Conservation (phyloP, 768 basidiomycete species). For the Hygrophorus pudorinus region DNA sequence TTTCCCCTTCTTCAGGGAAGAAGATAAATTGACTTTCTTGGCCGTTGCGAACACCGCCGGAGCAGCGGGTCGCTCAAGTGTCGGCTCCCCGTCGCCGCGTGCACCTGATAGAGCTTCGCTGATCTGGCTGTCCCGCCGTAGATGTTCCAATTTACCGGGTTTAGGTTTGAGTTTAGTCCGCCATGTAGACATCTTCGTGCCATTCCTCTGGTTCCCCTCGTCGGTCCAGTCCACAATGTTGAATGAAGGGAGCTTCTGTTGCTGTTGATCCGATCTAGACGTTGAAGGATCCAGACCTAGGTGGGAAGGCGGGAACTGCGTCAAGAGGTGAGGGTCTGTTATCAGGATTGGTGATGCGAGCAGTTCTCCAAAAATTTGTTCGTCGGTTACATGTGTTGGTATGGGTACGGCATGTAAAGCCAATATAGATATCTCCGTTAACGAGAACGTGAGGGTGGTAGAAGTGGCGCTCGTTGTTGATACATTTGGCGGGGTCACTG, state of each 20-base stretch:
- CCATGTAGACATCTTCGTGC: conserved; percentile 57
- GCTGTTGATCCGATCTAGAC: conserved; percentile 1
- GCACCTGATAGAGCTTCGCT: neutral
- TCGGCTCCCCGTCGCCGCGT: neutral
- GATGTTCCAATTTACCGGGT: neutral
- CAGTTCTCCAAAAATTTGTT: conserved; percentile 7
- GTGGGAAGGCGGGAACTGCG: conserved; percentile 42
- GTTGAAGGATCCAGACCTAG: conserved; percentile 27
- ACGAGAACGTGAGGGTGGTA: conserved; percentile 18
- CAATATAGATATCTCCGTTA: conserved; percentile 50
- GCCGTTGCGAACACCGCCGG: neutral
- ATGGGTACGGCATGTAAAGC: conserved; percentile 24
- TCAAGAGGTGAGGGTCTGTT: conserved; percentile 55
- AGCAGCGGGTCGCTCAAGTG: neutral
- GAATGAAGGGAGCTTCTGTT: conserved; percentile 40
- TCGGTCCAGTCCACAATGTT: conserved; percentile 56
- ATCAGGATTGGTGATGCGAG: conserved; percentile 59
- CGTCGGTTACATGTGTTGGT: conserved; percentile 2
- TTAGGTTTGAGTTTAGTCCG: conserved; percentile 31
- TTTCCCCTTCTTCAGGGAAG: neutral
- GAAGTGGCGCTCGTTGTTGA: neutral
- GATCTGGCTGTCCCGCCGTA: conserved; percentile 2
- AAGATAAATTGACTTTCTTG: neutral
- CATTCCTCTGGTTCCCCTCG: conserved; percentile 24
- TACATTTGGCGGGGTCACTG: too few relatives aligned